These are phyloP conservation scores for Epichloe glyceriae DNA, from an alignment of 2,329 filamentous ascomycete genomes.

Conservation along the genomic window DNA sequence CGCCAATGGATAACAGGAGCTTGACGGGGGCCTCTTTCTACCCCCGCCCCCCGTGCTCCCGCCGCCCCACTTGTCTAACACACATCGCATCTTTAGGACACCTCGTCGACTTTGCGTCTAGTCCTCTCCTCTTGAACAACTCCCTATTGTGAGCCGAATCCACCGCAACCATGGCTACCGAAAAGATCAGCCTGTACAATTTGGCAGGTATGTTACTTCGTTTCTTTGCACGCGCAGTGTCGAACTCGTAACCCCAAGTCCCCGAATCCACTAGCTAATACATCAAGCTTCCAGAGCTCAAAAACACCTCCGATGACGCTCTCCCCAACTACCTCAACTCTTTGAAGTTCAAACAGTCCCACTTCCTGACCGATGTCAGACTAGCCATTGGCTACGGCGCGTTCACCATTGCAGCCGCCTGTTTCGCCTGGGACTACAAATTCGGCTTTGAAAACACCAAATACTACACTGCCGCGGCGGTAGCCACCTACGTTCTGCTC, in stretches of 20 bases:
- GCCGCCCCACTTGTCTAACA: neutral
- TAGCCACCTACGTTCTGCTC: conserved; percentile 64
- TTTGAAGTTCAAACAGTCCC: conserved; percentile 71
- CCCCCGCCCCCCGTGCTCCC: no score
- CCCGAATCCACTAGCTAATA: neutral
- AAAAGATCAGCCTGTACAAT: conserved; percentile 55
- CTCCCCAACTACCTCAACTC: conserved; percentile 87
- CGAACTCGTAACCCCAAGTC: neutral
- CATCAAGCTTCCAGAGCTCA: conserved; percentile 54
- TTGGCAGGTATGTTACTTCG: conserved; percentile 39
- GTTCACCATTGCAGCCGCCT: conserved; percentile 65
- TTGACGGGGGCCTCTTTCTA: conserved; percentile 1
- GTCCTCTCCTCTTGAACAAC: neutral
- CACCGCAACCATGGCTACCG: conserved; percentile 23
- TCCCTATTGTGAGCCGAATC: neutral
- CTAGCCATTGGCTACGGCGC: conserved; percentile 73
- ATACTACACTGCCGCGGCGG: conserved; percentile 65
- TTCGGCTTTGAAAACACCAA: conserved; percentile 82
- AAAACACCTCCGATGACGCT: conserved; percentile 92
- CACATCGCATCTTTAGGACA: conserved; percentile 1
- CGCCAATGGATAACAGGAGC: neutral
- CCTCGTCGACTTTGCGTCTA: neutral
- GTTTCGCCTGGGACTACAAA: conserved; percentile 87
- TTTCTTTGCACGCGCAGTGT: neutral
- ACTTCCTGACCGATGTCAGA: conserved; percentile 69